Percentiles rank a stretch among this genome's conserved stretches.
Conservation (phyloP, 2,329 filamentous ascomycete species). For the Huntiella decipiens region DNA sequence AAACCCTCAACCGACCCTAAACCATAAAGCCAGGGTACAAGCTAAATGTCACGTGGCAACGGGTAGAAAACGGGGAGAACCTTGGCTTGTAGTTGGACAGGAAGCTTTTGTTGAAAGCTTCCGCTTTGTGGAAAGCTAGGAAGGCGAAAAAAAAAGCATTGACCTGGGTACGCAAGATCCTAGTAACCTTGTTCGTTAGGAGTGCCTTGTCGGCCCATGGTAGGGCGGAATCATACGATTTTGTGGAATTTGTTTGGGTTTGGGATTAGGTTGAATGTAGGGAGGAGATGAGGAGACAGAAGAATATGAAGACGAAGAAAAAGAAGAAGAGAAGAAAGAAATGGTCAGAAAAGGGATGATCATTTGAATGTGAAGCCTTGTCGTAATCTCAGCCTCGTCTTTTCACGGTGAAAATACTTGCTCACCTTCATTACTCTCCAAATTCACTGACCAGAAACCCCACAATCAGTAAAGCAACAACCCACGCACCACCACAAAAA, state of each 20-base stretch:
- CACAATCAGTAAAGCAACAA: no score
- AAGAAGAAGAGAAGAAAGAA: neutral
- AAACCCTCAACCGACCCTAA: no score
- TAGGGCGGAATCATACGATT: neutral
- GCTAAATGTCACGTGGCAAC: neutral
- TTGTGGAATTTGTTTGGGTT: neutral
- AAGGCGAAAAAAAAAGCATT: neutral
- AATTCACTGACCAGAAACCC: no score
- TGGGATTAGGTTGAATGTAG: no score
- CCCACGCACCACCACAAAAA: no score
- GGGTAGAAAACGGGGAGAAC: neutral
- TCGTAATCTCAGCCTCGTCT: neutral
- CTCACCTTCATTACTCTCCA: no score
- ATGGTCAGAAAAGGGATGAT: neutral
- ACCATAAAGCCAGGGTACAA: neutral
- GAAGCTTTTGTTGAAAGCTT: neutral
- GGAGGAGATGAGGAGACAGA: neutral
- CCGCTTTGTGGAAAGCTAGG: neutral
- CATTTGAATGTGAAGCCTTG: neutral
- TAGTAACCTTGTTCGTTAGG: neutral
- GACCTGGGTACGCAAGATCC: neutral
- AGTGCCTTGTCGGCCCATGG: neutral
- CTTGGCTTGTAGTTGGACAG: neutral
- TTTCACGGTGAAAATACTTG: no score
- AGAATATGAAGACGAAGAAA: neutral